Evolutionary conservation across 495 filamentous ascomycete genomes (phyloP).

Genomic region (Penicillium longicatenatum): DNA sequence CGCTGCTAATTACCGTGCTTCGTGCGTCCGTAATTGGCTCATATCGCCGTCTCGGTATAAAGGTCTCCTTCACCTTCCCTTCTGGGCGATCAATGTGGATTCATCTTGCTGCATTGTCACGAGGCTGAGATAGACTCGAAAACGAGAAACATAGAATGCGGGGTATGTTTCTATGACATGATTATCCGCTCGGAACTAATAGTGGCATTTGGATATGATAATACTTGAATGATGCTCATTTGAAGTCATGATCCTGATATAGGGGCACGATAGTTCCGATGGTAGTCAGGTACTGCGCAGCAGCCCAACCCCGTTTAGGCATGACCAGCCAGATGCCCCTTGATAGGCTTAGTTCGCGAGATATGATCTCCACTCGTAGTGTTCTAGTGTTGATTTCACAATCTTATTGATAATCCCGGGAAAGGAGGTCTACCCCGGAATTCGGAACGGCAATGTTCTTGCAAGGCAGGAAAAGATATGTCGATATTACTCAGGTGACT

Average conservation of each 20-base stretch:
- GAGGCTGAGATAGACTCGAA: constrained; percentile 3
- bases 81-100: constrained; percentile 3
- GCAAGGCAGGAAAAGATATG: not conserved
- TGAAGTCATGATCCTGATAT: not conserved
- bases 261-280: not conserved
- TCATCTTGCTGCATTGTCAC: not conserved
- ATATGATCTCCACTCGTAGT: not conserved
- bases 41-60: constrained; percentile 24
- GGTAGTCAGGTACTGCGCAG: constrained; percentile 22
- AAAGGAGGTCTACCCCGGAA: not conserved
- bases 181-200: not conserved
- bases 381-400: not conserved
- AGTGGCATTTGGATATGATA: not conserved
- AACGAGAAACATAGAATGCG: constrained; percentile 7
- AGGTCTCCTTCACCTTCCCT: constrained; percentile 25
- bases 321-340: constrained; percentile 11
- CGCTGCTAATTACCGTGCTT: not conserved
- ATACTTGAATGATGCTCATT: not conserved
- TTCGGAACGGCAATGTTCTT: not conserved
- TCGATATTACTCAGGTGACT: not conserved
- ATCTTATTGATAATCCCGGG: not conserved
- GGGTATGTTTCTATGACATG: constrained; percentile 12
- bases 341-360: not conserved
- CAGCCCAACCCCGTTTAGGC: constrained; percentile 15
- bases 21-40: constrained; percentile 19